These are phyloP conservation scores for Exophiala calicioides DNA, from an alignment of 2,329 filamentous ascomycete genomes.

Conservation along the genomic window DNA sequence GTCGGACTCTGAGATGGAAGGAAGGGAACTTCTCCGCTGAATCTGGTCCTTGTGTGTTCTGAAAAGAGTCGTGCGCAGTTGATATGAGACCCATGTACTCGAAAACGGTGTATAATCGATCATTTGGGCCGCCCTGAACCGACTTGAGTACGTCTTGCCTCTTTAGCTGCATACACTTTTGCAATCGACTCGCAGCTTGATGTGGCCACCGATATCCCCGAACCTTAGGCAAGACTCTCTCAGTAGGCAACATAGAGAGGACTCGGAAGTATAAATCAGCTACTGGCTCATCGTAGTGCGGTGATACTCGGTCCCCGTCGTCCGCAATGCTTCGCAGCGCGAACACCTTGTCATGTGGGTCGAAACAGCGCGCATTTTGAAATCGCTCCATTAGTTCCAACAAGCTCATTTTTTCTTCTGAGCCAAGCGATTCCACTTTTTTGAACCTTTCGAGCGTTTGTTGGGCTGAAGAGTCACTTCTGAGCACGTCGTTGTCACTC, in stretches of 20 bases:
- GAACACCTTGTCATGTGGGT: neutral
- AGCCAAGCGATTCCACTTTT: neutral
- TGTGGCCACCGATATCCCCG: conserved; percentile 2
- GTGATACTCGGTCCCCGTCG: neutral
- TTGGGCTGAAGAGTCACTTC: neutral
- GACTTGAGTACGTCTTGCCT: conserved; percentile 1
- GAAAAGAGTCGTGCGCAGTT: neutral
- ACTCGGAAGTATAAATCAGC: conserved; percentile 7
- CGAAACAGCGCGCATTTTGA: neutral
- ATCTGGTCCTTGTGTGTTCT: neutral
- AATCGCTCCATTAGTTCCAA: neutral
- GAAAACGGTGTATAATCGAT: conserved; percentile 3
- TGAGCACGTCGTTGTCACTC: neutral
- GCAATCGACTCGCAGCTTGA: neutral
- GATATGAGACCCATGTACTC: conserved; percentile 1
- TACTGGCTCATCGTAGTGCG: neutral
- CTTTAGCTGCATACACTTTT: neutral
- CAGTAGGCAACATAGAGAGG: conserved; percentile 2
- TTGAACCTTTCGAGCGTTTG: neutral
- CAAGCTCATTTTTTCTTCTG: neutral
- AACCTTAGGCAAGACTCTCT: neutral
- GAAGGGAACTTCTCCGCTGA: neutral
- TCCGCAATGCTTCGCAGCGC: neutral
- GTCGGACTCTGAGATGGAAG: conserved; percentile 1
- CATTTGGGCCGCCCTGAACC: neutral